Base-by-base conservation (phyloP, 2,329 filamentous ascomycete genomes). In the Ophiocordyceps sinensis region DNA sequence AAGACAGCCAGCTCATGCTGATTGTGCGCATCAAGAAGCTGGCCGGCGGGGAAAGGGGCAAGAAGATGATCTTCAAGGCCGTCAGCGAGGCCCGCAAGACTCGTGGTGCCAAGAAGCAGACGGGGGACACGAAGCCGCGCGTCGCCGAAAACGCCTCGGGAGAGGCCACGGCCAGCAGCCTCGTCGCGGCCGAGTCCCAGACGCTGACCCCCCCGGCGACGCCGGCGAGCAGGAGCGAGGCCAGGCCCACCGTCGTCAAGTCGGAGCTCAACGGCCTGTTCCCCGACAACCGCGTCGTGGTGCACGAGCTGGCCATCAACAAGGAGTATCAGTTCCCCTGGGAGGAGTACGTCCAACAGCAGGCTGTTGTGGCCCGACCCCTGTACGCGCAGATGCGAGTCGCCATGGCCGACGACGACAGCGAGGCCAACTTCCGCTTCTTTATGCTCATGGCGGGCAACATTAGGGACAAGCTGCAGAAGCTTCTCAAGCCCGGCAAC, bases 271-370 rank as follows among this genome's bases (percentile, higher is more conserved):
- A 56, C 58, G 72, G 60, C 45, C 72, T 67, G 62, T 66, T 88
- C 37, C 84, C 83, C 0, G 73, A 80, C 44, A 91, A 89, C 51
- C 71, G 85, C 23, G 64, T 83, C 11, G 67, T 89, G 14, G 79
- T 86, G 1, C 85, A 89, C 54, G 85, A 89, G 60, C 64, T 91
- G 36, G 79, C 82, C 9, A 81, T 91, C 49, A 83, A 89, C 58
- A 79, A 77, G 49, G 79, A 86, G 49, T 89, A 82, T 55, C 76
- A 80, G 38, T 79, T 89, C 37, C 78, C 83, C 3, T 62, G 68
- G 1, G 67, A 74, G 38, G 69, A 77, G 44, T 77, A 67, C 57
- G 69, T 66, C 56, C 75, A 69, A 61, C 77, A 68, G 57, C 72
- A 73, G 47, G 66, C 66, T 34, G 57, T 62, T 12, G 53, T 67